Conservation (phyloP, 495 filamentous ascomycete species). For the Penicillium samsonianum region DNA sequence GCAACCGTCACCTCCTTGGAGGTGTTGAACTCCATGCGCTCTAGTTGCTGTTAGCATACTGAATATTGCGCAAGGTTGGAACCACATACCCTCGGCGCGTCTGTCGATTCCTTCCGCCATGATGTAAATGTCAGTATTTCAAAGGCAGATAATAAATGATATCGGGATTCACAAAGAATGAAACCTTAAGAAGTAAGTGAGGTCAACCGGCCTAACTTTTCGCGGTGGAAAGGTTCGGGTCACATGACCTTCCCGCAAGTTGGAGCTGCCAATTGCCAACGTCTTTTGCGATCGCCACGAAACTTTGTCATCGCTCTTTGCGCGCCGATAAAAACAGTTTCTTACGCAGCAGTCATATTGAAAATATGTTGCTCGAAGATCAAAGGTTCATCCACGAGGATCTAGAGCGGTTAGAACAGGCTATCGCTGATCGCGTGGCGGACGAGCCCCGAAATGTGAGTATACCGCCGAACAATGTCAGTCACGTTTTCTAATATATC, state of each 20-base stretch:
- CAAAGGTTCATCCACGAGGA: conserved; percentile 93
- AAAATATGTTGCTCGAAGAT: conserved; percentile 81
- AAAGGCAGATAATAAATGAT: conserved; percentile 12
- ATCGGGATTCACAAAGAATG: conserved; percentile 6
- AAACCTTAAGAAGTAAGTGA: conserved; percentile 10
- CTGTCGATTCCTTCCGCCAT: conserved; percentile 97
- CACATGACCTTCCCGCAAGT: conserved; percentile 37
- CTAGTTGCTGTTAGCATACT: conserved; percentile 45
- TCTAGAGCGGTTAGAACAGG: conserved; percentile 90
- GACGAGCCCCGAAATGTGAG: conserved; percentile 87
- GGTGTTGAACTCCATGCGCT: conserved; percentile 96
- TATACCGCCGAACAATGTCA: conserved; percentile 18
- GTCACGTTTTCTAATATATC: conserved; percentile 31
- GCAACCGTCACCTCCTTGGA: conserved; percentile 95
- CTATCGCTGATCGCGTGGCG: conserved; percentile 81
- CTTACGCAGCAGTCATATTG: conserved; percentile 1
- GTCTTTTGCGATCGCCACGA: conserved; percentile 6
- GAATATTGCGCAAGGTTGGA: conserved; percentile 1
- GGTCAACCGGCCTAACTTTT: conserved; percentile 23
- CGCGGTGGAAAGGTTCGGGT: conserved; percentile 22
- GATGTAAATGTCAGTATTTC: conserved; percentile 20
- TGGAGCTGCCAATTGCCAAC: conserved; percentile 21
- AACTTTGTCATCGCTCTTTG: conserved; percentile 9
- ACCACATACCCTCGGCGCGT: conserved; percentile 69
- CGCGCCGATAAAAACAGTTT: neutral